phyloP scores from a whole-genome alignment of 495 filamentous ascomycete species.

The Aspergillus funiculosus region DNA sequence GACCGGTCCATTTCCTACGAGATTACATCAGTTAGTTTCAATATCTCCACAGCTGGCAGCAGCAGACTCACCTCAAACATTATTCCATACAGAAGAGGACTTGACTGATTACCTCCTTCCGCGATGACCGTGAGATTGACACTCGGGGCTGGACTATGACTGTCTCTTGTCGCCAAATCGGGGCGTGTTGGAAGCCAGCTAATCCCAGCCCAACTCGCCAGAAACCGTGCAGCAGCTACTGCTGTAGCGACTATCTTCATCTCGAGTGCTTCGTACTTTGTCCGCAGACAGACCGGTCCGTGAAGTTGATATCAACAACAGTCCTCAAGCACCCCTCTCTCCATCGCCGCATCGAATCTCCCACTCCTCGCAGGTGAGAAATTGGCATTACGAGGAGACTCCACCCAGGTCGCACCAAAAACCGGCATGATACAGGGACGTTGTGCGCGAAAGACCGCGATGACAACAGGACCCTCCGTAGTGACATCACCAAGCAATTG shows the following conservation, averaged over 20 bases:
- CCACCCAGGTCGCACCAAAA: background rate
- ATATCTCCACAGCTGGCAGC: background rate
- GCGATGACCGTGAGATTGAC: conserved; percentile 16
- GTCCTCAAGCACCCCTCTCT: background rate
- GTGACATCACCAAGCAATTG: conserved; percentile 3
- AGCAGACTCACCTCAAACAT: conserved; percentile 49
- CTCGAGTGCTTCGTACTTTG: background rate
- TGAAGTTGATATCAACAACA: too few relatives aligned
- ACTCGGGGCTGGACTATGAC: background rate
- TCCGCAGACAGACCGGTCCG: background rate
- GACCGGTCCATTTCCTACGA: conserved; percentile 64
- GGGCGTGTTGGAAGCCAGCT: background rate
- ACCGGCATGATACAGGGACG: background rate
- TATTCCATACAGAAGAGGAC: conserved; percentile 51
- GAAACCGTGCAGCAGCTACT: background rate
- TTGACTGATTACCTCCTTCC: conserved; percentile 49
- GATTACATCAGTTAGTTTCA: background rate
- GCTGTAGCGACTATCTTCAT: background rate
- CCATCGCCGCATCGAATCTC: background rate
- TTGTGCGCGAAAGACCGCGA: background rate
- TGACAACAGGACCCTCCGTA: too few relatives aligned
- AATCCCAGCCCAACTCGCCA: background rate
- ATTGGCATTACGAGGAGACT: conserved; percentile 3
- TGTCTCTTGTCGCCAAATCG: background rate
- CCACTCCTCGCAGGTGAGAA: background rate